Evolutionary conservation across 2,329 filamentous ascomycete genomes (phyloP).

Genomic region (Hymenoscyphus scutula): DNA sequence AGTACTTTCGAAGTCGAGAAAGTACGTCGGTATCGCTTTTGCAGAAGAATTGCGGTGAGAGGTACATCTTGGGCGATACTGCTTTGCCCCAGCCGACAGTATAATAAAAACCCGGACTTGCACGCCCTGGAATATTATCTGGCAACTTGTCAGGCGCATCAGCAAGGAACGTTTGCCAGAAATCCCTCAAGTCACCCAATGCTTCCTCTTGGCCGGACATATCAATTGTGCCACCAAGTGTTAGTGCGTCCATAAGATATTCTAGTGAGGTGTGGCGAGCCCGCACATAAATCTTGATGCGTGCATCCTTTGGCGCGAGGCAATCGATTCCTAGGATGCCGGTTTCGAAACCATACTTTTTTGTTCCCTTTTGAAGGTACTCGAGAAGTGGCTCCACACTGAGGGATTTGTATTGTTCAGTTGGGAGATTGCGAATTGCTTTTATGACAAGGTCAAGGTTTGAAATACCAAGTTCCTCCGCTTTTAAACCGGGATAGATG

Average conservation of each 20-base stretch:
- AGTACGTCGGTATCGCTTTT: conserved; percentile 30
- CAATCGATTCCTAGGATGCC: conserved; percentile 31
- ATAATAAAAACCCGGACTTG: conserved; percentile 31
- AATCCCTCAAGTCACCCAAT: conserved; percentile 25
- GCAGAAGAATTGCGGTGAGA: conserved; percentile 28
- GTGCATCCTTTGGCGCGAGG: conserved; percentile 23
- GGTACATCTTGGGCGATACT: conserved; percentile 28
- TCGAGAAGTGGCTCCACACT: conserved; percentile 27
- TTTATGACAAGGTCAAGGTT: conserved; percentile 27
- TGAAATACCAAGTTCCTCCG: conserved; percentile 26
- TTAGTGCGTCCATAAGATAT: conserved; percentile 31
- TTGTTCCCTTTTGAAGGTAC: conserved; percentile 26
- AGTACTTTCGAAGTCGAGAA: conserved; percentile 23
- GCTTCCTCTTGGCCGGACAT: conserved; percentile 19
- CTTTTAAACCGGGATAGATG: conserved; percentile 29
- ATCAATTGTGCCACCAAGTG: conserved; percentile 25
- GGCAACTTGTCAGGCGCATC: conserved; percentile 27
- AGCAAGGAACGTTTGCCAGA: conserved; percentile 29
- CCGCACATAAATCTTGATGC: conserved; percentile 32
- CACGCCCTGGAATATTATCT: conserved; percentile 21
- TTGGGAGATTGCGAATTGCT: conserved; percentile 25
- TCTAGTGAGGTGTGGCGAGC: conserved; percentile 26
- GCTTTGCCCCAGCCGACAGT: conserved; percentile 27
- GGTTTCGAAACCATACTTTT: conserved; percentile 27
- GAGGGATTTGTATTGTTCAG: conserved; percentile 25